Conservation (phyloP, 2,329 filamentous ascomycete genomes). For the Fusarium aywerte region DNA sequence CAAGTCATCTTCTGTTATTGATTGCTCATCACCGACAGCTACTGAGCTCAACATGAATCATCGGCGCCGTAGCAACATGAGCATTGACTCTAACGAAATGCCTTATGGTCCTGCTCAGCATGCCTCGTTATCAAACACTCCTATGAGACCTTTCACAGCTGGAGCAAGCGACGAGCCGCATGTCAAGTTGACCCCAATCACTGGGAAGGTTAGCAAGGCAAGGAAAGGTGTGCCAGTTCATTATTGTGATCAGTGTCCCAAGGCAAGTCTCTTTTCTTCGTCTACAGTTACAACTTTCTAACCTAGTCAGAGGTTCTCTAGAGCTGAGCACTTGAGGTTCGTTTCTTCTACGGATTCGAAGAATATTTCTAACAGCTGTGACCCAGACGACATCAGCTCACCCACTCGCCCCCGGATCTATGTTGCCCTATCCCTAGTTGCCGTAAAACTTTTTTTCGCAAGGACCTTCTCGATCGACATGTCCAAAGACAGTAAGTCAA, state of each 20-base stretch:
- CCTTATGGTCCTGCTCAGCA: constrained; percentile 44
- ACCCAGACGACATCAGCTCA: constrained; percentile 68
- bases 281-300: constrained; percentile 3
- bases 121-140: constrained; percentile 43
- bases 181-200: constrained; percentile 66
- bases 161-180: constrained; percentile 52
- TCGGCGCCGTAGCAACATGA: constrained; percentile 59
- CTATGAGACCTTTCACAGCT: constrained; percentile 56
- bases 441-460: constrained; percentile 67
- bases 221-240: constrained; percentile 70
- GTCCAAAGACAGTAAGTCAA: constrained; percentile 53
- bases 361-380: constrained; percentile 41
- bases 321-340: constrained; percentile 71
- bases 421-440: constrained; percentile 65
- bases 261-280: constrained; percentile 52
- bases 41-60: constrained; percentile 45
- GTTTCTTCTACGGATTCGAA: constrained; percentile 25
- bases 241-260: constrained; percentile 63
- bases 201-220: constrained; percentile 65
- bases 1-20: constrained; percentile 42
- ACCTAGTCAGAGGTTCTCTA: constrained; percentile 65
- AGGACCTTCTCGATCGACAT: constrained; percentile 70
- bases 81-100: constrained; percentile 62
- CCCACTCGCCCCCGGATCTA: constrained; percentile 65
- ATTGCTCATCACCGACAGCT: constrained; percentile 42